Evolutionary conservation across 1,139 yeast genomes (phyloP), one percentile per base, ranked within the genome.

Genomic region (Taphrina wiesneri): DNA sequence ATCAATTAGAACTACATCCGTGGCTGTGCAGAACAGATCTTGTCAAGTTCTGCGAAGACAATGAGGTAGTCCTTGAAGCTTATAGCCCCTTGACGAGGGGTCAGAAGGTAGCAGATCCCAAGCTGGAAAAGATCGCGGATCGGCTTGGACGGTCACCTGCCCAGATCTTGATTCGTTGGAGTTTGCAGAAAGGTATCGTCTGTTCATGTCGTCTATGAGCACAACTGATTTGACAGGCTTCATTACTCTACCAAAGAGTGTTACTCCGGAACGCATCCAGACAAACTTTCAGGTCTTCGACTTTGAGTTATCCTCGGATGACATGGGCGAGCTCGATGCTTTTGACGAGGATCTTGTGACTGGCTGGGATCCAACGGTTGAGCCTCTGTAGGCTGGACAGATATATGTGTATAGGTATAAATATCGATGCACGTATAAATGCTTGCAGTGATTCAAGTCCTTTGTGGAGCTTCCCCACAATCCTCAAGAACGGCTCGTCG

Each of bases 1-100:
- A 74, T 69, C 76, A 74, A 60, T 75, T 87, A 69, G 92, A 87
- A 75, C 82, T 87, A 19, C 85, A 88, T 69, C 93, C 92, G 0
- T 87, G 90, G 90, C 79, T 86, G 67, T 86, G 74, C 47, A 74
- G 73, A 71, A 78, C 79, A 47, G 87, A 86, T 46, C 76, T 87
- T 65, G 84, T 85, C 2, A 81, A 82, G 46, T 86, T 77, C 75
- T 86, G 88, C 69, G 75, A 78, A 56, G 68, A 77, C 63, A 73
- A 83, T 71, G 80, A 82, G 75, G 80, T 87, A 41, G 75, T 80
- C 5, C 81, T 85, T 7, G 88, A 87, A 74, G 91, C 93, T 0
- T 88, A 83, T 75, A 83, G 89, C 3, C 93, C 96, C 15, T 78
- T 87, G 72, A 85, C 89, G 1, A 86, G 83, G 67, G 88, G 90